Base-by-base conservation (phyloP, 225 moss, liverwort and hornwort species). In the Bryum argenteum region DNA sequence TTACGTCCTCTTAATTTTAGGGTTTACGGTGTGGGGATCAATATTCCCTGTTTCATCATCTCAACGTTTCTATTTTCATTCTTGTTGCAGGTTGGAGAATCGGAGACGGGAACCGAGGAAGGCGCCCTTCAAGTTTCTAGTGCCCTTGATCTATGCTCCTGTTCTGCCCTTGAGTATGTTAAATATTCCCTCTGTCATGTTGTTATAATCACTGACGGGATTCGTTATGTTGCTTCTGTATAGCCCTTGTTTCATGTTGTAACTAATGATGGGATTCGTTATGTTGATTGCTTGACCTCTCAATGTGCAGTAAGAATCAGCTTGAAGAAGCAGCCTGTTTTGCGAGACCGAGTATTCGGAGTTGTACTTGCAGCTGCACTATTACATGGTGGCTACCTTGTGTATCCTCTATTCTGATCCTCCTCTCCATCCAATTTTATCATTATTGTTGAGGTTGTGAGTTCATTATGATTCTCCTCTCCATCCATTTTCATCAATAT, bases 331-430 rank as follows among this genome's bases (percentile, higher is more conserved):
- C 83, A 98, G 54, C 98, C 94, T 48, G 84, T 92, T 52, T 71
- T 98, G 59, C 82, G 94, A 47, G 98, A 98, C 77, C 91, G 94
- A 57, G 74, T 86, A 12, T 98, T 98, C 74, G 91, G 87, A 65
- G 83, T 79, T n/a, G 94, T 94, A 42, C 94, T 98, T 33, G 92
- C 72, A 60, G 92, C 88, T 41, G 98, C 94, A 63, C 91, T 98
- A 40, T 71, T 98, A 28, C 98, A 98, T 77, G 98, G 98, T 79
- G 94, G 91, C 78, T 98, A 94, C 83, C 83, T 98, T 69, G 98
- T 94, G 94, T 98, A 98, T 98, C 97, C 97, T 82, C n/a, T 73
- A 64, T 67, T 67, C 33, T 54, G 5, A 39, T 40, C 43, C 8
- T 80, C 21, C 5, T 54, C 20, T 11, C 61, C 63, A 18, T 62